phyloP scores from a whole-genome alignment of 2,329 filamentous ascomycete species.

The Penicillium expansum region DNA sequence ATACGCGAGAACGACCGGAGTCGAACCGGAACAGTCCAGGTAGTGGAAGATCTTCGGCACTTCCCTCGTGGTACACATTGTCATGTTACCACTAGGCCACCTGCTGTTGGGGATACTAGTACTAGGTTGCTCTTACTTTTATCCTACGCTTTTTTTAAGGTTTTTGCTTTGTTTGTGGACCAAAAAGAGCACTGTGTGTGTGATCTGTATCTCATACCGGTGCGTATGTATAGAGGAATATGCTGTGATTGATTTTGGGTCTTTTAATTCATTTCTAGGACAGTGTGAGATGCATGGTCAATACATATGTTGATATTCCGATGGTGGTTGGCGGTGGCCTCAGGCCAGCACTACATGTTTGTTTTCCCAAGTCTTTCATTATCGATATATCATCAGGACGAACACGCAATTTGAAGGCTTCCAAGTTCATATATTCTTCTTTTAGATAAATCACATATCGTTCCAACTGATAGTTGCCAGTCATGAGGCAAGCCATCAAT shows the following conservation, averaged over 20 bases:
- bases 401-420: too few species aligned
- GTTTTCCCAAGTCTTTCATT: neutral
- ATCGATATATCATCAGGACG: neutral
- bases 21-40: neutral
- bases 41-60: conserved; percentile 2
- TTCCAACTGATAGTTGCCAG: neutral
- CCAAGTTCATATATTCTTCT: neutral
- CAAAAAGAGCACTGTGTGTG: too few species aligned
- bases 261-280: too few species aligned
- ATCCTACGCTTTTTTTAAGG: too few species aligned
- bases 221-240: neutral
- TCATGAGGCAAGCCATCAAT: neutral
- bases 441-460: neutral
- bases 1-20: neutral
- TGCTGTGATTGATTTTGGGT: neutral
- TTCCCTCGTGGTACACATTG: neutral
- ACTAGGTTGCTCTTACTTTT: neutral
- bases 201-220: neutral
- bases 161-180: neutral
- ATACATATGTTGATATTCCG: neutral
- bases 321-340: too few species aligned
- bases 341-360: neutral
- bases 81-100: neutral
- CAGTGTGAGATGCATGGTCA: neutral
- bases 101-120: neutral